A percentile compares a stretch with the other conserved stretches of the same genome.
Evolutionary conservation across 163 green algal species (phyloP).

Genomic region (Chlorella variabilis): DNA sequence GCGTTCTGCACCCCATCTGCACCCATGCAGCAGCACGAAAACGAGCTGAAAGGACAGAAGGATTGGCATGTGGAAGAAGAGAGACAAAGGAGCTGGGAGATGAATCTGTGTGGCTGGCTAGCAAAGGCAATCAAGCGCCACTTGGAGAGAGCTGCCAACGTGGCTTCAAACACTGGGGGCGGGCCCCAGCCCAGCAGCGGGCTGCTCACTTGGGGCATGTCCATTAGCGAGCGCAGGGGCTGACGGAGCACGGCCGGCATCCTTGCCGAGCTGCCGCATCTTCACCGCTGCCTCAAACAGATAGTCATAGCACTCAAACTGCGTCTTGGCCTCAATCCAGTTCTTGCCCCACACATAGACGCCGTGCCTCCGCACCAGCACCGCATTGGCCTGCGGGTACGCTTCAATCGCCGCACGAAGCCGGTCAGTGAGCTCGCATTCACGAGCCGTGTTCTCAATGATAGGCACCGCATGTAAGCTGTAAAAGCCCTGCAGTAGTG

Average conservation of each 20-base stretch:
- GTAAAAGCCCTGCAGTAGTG: conserved; percentile 91
- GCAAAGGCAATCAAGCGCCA: no score
- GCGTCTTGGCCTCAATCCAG: conserved; percentile 96
- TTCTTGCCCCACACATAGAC: conserved; percentile 97
- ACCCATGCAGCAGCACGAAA: no score
- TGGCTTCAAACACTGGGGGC: background rate
- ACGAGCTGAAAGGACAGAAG: no score
- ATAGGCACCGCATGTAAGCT: conserved; percentile 90
- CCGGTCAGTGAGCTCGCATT: conserved; percentile 92
- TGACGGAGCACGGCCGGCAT: conserved; percentile 65
- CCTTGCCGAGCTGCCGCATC: conserved; percentile 83
- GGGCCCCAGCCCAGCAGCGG: no score
- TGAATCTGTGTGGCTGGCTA: no score
- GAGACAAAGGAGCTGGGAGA: no score
- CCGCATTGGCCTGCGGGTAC: conserved; percentile 88
- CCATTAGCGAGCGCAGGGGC: conserved; percentile 38
- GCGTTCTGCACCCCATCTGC: conserved; percentile 15
- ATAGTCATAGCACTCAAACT: conserved; percentile 96
- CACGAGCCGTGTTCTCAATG: conserved; percentile 97
- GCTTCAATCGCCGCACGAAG: conserved; percentile 78
- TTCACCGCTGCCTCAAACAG: conserved; percentile 91
- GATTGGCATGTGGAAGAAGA: no score
- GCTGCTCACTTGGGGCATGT: background rate
- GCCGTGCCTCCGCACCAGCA: conserved; percentile 94
- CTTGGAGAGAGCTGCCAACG: no score